phyloP scores from a whole-genome alignment of 2,329 filamentous ascomycete genomes.

The Penicillium sumatraense region DNA sequence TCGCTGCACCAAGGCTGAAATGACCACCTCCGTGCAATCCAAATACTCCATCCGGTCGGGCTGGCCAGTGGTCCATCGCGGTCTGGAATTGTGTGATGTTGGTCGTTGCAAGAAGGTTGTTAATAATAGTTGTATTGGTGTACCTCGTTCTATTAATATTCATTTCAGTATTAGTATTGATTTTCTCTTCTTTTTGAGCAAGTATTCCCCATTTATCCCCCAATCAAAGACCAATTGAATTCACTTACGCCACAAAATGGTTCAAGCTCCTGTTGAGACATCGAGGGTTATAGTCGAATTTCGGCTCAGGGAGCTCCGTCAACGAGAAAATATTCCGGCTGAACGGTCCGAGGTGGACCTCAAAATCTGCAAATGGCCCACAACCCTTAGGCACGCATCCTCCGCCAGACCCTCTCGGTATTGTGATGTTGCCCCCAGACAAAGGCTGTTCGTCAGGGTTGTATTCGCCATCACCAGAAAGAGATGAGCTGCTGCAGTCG shows the following conservation, averaged over 20 bases:
- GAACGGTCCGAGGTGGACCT: conserved; percentile 35
- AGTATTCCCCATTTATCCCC: background rate
- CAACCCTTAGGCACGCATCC: conserved; percentile 35
- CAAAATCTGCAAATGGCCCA: conserved; percentile 44
- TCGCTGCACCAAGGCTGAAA: conserved; percentile 49
- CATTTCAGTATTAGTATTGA: too few species aligned
- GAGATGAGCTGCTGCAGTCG: conserved; percentile 50
- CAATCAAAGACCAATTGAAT: background rate
- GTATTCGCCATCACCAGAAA: conserved; percentile 51
- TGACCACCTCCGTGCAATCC: conserved; percentile 54
- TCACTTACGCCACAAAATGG: conserved; percentile 13
- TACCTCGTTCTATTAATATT: conserved; percentile 33
- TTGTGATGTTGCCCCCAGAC: conserved; percentile 40
- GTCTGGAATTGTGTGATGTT: conserved; percentile 41
- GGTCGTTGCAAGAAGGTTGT: conserved; percentile 14
- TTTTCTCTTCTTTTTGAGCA: background rate
- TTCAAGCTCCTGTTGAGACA: conserved; percentile 34
- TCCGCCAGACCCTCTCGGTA: conserved; percentile 45
- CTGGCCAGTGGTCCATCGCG: conserved; percentile 40
- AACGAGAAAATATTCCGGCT: conserved; percentile 12
- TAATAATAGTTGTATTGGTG: conserved; percentile 23
- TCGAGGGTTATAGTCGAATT: conserved; percentile 34
- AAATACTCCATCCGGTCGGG: conserved; percentile 28
- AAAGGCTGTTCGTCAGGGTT: conserved; percentile 28
- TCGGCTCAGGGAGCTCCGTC: conserved; percentile 19